phyloP scores from a whole-genome alignment of 345 rosid species.

The Populus simonii region DNA sequence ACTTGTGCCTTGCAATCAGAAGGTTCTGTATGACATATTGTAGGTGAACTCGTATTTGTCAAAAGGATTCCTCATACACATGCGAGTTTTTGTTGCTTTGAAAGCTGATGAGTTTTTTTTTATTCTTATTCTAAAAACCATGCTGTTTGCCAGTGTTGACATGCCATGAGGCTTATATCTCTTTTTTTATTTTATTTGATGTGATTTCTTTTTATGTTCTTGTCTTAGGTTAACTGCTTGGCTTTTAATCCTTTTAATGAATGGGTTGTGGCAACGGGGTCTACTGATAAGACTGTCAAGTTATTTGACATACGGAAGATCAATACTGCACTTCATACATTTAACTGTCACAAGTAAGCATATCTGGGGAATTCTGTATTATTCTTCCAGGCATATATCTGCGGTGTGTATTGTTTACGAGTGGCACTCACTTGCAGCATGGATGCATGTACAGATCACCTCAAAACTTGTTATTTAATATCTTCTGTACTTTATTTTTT shows the following conservation, averaged over 20 bases:
- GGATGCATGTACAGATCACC: neutral
- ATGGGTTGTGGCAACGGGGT: constrained; percentile 98
- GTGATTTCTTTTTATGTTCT: constrained; percentile 1
- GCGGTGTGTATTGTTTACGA: neutral
- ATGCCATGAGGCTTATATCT: neutral
- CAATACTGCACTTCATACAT: constrained; percentile 78
- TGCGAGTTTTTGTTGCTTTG: neutral
- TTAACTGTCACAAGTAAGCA: constrained; percentile 90
- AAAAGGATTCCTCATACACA: neutral
- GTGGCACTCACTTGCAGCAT: neutral
- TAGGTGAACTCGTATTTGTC: neutral
- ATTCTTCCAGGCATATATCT: neutral
- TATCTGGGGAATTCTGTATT: neutral
- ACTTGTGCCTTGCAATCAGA: neutral
- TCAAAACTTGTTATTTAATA: neutral
- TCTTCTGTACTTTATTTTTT: neutral
- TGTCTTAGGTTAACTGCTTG: constrained; percentile 81
- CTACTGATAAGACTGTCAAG: constrained; percentile 97
- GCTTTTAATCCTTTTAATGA: constrained; percentile 99
- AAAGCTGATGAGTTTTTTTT: neutral
- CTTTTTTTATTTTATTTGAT: neutral
- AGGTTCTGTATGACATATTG: neutral
- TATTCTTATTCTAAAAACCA: neutral
- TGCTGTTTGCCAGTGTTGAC: neutral
- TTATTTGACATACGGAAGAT: constrained; percentile 90